phyloP scores from a whole-genome alignment of 305 asterid species.

The Salvia sclarea region DNA sequence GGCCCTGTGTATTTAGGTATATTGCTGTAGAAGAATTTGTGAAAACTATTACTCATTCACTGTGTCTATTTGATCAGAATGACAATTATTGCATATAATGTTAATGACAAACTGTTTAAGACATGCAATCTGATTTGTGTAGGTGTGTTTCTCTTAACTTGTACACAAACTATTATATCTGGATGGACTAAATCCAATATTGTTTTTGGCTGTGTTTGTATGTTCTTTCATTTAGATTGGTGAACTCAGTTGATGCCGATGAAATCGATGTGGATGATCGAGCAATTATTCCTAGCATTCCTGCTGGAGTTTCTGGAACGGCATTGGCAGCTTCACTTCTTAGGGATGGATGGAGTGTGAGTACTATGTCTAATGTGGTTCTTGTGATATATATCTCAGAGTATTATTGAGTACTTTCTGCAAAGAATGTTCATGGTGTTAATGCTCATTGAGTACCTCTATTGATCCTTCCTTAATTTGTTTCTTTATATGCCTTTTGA shows the following conservation, averaged over 20 bases:
- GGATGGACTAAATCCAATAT: neutral
- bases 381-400: conserved; percentile 8
- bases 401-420: neutral
- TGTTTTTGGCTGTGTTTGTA: conserved; percentile 3
- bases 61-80: neutral
- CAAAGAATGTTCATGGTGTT: neutral
- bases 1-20: neutral
- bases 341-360: conserved; percentile 98
- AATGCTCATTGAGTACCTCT: neutral
- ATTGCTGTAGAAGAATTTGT: neutral
- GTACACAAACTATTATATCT: neutral
- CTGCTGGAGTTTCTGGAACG: conserved; percentile 89
- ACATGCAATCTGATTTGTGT: neutral
- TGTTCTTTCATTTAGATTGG: conserved; percentile 41
- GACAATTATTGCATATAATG: neutral
- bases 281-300: conserved; percentile 71
- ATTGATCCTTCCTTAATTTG: conserved; percentile 9
- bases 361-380: conserved; percentile 21
- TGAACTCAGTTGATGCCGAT: conserved; percentile 40
- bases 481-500: conserved; percentile 27
- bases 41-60: neutral
- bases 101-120: neutral
- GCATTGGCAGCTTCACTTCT: conserved; percentile 96
- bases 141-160: neutral
- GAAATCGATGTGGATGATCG: conserved; percentile 59